Base-by-base conservation (phyloP, 2,329 filamentous ascomycete genomes). In the Phaeosphaeria sp. region DNA sequence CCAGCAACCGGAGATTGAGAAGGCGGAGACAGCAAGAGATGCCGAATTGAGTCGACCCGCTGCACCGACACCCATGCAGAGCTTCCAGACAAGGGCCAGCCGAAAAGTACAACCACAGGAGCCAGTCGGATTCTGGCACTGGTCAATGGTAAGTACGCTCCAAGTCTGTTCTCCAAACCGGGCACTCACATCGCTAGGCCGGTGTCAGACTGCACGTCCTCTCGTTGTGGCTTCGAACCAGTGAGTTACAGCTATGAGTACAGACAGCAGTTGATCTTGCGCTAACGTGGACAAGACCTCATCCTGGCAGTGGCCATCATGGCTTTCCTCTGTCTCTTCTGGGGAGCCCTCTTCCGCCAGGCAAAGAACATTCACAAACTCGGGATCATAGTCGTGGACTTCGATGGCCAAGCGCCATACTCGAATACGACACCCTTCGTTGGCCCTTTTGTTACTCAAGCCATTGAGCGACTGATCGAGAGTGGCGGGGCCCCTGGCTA, bases 381-480 rank as follows among this genome's bases (percentile, higher is more conserved):
- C 7, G 79, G 77, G 6, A 79, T 90, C 13, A 82, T 83, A 60
- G 82, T 89, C 1, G 87, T 90, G 33, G 86, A 89, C 71, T 89
- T 89, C 59, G 88, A 90, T 68, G 83, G 82, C 4, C 58, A 67
- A 23, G 77, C 82, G 1, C 85, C 85, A 0, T 87, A 85, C 58
- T 60, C 73, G 53, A 50, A 57, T 17, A 76, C 77, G 41, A 72
- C 75, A 2, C 77, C 86, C 0, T 65, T 89, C 1, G 80, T 89
- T 7, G 87, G 87, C 0, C 85, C 85, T 0, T 74, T 80, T 2
- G 78, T 87, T 4, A 80, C 78, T 1, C 64, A 80, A n/a, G 70
- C 80, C 0, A 81, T 81, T 0, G 69, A 80, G 36, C 57, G 78
- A 2, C 75, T 83, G 44, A 63, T 81, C 1, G 41, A 62, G 18